phyloP scores from a whole-genome alignment of 169 alveolate genomes.

The Plasmodium gallinaceum region DNA sequence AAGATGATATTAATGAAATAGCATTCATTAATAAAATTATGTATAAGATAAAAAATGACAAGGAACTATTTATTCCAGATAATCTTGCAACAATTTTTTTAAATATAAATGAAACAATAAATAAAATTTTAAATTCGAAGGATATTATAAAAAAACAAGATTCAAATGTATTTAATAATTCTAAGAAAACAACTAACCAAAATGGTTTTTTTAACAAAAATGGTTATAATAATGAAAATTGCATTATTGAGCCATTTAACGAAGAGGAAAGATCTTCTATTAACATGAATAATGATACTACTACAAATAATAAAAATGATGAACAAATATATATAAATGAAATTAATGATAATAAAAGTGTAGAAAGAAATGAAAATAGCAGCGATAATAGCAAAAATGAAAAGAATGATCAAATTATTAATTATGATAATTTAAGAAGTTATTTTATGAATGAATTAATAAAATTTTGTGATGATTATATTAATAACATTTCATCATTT shows the following conservation, averaged over 20 bases:
- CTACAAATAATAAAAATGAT: not conserved
- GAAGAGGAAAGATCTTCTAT: not conserved
- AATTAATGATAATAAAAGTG: not conserved
- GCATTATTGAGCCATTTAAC: not conserved
- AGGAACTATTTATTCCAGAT: slow-evolving; percentile 47
- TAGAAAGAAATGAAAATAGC: not conserved
- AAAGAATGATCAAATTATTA: not conserved
- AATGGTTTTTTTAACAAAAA: not conserved
- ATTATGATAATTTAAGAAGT: slow-evolving; percentile 3
- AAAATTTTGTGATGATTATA: slow-evolving; percentile 47
- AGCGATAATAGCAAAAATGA: not conserved
- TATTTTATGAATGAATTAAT: slow-evolving; percentile 17
- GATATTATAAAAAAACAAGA: not conserved
- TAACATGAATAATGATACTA: not conserved
- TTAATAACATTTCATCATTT: slow-evolving; percentile 34
- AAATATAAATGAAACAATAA: slow-evolving; percentile 23
- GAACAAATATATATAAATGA: not conserved
- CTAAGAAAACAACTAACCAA: not conserved
- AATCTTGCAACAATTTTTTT: slow-evolving; percentile 48
- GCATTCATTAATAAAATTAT: slow-evolving; percentile 49
- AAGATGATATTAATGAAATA: not conserved
- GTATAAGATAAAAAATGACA: slow-evolving; percentile 33
- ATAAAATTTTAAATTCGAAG: not conserved
- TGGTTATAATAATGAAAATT: not conserved
- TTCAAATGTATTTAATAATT: not conserved